Evolutionary conservation across 2,329 filamentous ascomycete species (phyloP), one percentile per base, ranked within the genome.

Genomic region (Colletotrichum sp.): DNA sequence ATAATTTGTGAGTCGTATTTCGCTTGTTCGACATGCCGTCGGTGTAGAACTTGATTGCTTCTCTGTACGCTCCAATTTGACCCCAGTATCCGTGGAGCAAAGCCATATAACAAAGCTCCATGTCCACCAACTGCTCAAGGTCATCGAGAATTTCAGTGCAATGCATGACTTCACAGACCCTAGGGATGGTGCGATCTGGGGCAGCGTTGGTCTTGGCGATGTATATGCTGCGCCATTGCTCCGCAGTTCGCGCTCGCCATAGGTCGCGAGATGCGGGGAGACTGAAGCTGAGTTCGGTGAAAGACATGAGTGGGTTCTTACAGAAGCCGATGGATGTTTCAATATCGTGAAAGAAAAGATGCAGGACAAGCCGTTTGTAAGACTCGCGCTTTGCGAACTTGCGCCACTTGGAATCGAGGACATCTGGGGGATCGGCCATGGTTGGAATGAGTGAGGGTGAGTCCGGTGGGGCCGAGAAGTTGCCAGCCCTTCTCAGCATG

Each of bases 401-500:
- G 26, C 73, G 73, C 73, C 73, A 76, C 36, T 16, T 80, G 71
- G 8, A 81, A 68, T 73, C 73, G 55, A 76, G 65, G 7, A 76
- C 64, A 34, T 73, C 73, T 38, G 73, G 73, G 10, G 73, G 58
- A 15, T 76, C 73, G 26, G 70, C 32, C 26, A 73, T 30, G 5
- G 43, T 73, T 18, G 73, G 73, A 32, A 68, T 65, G 8, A 69
- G 48, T 18, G 70, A 66, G 7, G 56, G 26, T 10, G 64, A 76
- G n/a, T 76, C 73, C 4, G 73, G 64, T 8, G 65, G 70, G 9
- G 73, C 70, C 30, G 73, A 79, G 64, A 85, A 82, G 62, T 80
- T 82, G 6, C 83, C 82, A 21, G 80, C 80, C 1, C 84, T 80
- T 3, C 84, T 79, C 56, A 85, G 73, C 81, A 86, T 85, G 3